Evolutionary conservation across 139 green algal genomes (phyloP).

Genomic region (Zygnema cylindricum): DNA sequence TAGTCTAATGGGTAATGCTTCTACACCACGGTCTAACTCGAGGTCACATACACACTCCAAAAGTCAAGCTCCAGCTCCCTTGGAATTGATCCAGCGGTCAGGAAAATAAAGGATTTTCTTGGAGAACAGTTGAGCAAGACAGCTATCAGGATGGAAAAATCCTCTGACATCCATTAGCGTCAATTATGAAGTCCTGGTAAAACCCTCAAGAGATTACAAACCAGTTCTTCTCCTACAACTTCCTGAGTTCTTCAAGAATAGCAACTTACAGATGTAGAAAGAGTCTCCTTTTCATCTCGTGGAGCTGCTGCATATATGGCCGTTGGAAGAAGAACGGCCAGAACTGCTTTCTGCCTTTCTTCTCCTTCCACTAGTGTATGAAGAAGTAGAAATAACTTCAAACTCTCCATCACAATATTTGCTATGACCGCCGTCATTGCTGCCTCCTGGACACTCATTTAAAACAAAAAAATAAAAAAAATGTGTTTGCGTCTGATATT

Average conservation of each 20-base stretch:
- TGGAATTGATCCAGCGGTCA: too few species aligned
- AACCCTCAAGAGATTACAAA: too few species aligned
- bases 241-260: neutral
- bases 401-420: constrained; percentile 26
- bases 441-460: neutral
- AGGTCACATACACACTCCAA: too few species aligned
- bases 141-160: too few species aligned
- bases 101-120: too few species aligned
- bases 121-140: too few species aligned
- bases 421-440: neutral
- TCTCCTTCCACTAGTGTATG: constrained; percentile 20
- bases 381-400: constrained; percentile 49
- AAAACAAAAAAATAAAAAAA: constrained; percentile 16
- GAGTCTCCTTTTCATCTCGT: neutral
- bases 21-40: too few species aligned
- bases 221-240: too few species aligned
- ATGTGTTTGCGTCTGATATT: neutral
- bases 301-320: constrained; percentile 17
- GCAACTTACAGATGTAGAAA: neutral
- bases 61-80: too few species aligned
- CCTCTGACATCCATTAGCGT: too few species aligned
- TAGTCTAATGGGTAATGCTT: too few species aligned
- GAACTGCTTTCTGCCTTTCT: constrained; percentile 1
- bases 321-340: constrained; percentile 20
- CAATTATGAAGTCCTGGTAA: too few species aligned